These are phyloP conservation scores for Apiospora koreana DNA, from an alignment of 2,329 filamentous ascomycete species.

Conservation along the genomic window DNA sequence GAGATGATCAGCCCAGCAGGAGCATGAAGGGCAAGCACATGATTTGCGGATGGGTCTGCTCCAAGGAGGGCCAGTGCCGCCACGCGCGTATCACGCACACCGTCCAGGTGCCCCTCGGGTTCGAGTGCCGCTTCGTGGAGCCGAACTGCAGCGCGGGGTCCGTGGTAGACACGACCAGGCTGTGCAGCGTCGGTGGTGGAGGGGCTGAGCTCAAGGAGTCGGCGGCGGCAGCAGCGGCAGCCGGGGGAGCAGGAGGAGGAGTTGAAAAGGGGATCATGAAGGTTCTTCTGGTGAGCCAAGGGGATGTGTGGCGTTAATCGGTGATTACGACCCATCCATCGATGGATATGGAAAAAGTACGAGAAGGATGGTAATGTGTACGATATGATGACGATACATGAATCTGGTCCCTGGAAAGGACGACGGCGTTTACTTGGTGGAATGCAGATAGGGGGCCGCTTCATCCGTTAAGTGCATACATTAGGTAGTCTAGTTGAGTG, in stretches of 20 bases:
- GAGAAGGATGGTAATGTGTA: not conserved
- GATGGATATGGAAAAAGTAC: not conserved
- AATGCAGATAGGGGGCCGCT: not conserved
- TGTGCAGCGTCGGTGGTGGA: not conserved
- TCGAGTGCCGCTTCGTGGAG: not conserved
- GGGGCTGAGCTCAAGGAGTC: not conserved
- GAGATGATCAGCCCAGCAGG: not conserved
- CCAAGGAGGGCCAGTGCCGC: not conserved
- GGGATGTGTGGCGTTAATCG: not conserved
- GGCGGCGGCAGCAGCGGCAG: not conserved
- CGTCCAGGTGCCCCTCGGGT: not conserved
- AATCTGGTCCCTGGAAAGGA: not conserved
- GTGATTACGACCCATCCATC: not conserved
- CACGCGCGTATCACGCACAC: not conserved
- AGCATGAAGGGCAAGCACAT: constrained; percentile 4
- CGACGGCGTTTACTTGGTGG: not conserved
- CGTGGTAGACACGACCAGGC: not conserved
- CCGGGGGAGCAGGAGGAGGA: not conserved
- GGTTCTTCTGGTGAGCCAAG: not conserved
- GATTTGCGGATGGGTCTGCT: not conserved
- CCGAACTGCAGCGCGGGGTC: not conserved
- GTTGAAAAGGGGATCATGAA: not conserved
- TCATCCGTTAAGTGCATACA: not conserved
- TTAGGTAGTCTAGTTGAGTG: not conserved
- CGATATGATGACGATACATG: not conserved